These are phyloP conservation scores for Candida verbasci DNA, from an alignment of 805 yeast species.

Conservation along the genomic window DNA sequence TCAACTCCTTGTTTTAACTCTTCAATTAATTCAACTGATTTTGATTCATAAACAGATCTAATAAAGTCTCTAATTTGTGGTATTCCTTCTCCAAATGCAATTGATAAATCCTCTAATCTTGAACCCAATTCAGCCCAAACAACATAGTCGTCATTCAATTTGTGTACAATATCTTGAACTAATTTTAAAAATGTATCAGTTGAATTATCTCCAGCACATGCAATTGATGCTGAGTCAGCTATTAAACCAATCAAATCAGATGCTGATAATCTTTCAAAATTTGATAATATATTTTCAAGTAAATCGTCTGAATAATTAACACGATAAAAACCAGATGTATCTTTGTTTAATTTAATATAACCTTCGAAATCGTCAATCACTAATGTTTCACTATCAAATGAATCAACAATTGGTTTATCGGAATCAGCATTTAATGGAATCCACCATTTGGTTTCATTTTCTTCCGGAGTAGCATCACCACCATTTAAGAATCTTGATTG, in stretches of 20 bases:
- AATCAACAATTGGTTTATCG: constrained; percentile 12
- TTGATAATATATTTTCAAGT: constrained; percentile 34
- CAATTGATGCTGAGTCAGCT: constrained; percentile 48
- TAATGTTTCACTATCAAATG: constrained; percentile 19
- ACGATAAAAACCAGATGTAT: constrained; percentile 50
- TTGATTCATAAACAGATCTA: constrained; percentile 20
- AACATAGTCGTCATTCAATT: constrained; percentile 34
- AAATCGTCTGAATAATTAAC: constrained; percentile 47
- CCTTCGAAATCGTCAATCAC: constrained; percentile 17
- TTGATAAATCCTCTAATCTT: constrained; percentile 31
- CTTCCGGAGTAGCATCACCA: constrained; percentile 57
- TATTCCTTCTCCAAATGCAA: constrained; percentile 29
- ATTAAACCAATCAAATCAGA: constrained; percentile 52
- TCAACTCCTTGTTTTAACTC: constrained; percentile 14
- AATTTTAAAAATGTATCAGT: constrained; percentile 44
- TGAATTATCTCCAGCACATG: constrained; percentile 39
- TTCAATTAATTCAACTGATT: constrained; percentile 21
- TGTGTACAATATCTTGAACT: constrained; percentile 25
- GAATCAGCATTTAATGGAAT: constrained; percentile 40
- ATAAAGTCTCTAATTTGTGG: constrained; percentile 28
- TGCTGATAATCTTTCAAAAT: constrained; percentile 34
- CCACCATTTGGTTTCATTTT: constrained; percentile 58
- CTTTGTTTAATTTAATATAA: constrained; percentile 46
- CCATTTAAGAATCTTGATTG: constrained; percentile 62
- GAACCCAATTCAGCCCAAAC: constrained; percentile 55